phyloP scores from a whole-genome alignment of 164 flowering plant genomes.

The Magnolia officinalis region DNA sequence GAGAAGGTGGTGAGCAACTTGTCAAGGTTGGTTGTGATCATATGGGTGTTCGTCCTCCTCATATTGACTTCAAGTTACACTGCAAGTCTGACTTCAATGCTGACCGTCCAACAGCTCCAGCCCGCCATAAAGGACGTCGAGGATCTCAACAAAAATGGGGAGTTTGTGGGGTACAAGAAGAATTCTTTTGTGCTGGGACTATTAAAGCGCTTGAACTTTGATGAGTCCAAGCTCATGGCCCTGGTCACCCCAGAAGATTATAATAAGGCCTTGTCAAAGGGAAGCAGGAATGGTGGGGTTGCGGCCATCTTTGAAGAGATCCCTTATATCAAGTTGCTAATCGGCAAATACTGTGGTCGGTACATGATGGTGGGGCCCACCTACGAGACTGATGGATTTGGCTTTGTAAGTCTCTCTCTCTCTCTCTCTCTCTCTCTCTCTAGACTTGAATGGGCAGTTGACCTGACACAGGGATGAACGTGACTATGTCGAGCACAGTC shows the following conservation, averaged over 20 bases:
- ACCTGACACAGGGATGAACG: too few species aligned
- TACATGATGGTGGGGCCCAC: constrained; percentile 17
- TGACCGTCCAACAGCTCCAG: constrained; percentile 40
- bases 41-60: constrained; percentile 54
- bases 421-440: constrained; percentile 10
- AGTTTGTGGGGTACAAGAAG: constrained; percentile 38
- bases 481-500: too few species aligned
- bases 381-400: constrained; percentile 18
- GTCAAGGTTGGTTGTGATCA: constrained; percentile 35
- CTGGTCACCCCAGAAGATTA: constrained; percentile 22
- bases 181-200: constrained; percentile 1
- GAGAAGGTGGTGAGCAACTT: constrained; percentile 40
- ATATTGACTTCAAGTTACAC: constrained; percentile 45
- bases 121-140: constrained; percentile 33
- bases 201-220: neutral
- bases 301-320: constrained; percentile 13
- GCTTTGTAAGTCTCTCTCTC: constrained; percentile 19
- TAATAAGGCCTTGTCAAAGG: constrained; percentile 19
- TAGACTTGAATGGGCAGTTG: too few species aligned
- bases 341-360: constrained; percentile 7
- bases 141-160: constrained; percentile 25
- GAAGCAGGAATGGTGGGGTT: constrained; percentile 22
- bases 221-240: constrained; percentile 13
- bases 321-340: constrained; percentile 14
- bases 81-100: constrained; percentile 52